Evolutionary conservation across 2,329 filamentous ascomycete genomes (phyloP), one percentile per base, ranked within the genome.

Genomic region (Pyrenophora teres): DNA sequence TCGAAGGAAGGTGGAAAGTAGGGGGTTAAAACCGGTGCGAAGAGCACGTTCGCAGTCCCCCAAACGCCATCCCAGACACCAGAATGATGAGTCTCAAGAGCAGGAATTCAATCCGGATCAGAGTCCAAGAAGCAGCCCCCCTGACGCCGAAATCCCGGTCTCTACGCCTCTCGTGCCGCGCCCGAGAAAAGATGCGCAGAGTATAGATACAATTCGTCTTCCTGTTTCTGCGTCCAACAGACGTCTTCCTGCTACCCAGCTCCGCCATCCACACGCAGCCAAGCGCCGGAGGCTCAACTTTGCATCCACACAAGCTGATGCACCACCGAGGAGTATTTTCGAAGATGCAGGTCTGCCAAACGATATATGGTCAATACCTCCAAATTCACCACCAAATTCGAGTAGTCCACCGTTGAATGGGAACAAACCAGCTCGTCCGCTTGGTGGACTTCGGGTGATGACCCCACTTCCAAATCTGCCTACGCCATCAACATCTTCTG

Each of bases 21-120:
- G 75, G 47, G 78, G 78, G 2, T 57, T 80, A 10, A 73, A 69
- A 44, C 78, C 78, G 3, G 70, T 80, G 12, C 66, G 68, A 7
- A 54, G 76, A 33, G 62, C 51, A 16, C 51, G 64, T 33, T 70
- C 70, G 18, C 52, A 63, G 23, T 71, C 70, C 15, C 65, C 65
- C 15, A 53, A 62, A 15, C 60, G 57, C n/a, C 60, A 54, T 25
- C 21, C 50, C 16, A 46, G 21, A 13, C 57, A 58, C 10, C 32
- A 56, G 8, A 52, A 65, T 32, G 41, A 46, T 18, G 70, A 71
- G 52, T 57, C 67, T 10, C 70, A 73, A 46, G 69, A 73, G 41
- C 56, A 67, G 32, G 69, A 70, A 2, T 71, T 70, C 40, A 54
- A 71, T 35, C 68, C 69, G 5, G 42, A 68, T 23, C 50, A 54